A percentile compares a stretch with the other conserved stretches of the same genome.
These are phyloP conservation scores for Leersia perrieri DNA, from an alignment of 176 grass and related monocot genomes.

Conservation along the genomic window DNA sequence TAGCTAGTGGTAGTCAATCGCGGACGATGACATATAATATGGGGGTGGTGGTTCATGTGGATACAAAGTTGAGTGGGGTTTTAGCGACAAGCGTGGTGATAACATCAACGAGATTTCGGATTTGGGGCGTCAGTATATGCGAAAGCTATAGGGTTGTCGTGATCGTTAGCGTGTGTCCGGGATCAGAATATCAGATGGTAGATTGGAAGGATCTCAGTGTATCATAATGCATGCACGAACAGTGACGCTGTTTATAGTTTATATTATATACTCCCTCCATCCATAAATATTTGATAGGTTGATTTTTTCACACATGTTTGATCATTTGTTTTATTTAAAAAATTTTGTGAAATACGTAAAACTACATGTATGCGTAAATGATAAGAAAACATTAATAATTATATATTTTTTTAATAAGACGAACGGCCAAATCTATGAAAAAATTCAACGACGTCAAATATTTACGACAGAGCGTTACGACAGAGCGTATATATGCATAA, in stretches of 20 bases:
- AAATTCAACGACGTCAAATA: no score
- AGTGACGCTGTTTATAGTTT: background rate
- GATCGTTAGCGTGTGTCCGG: background rate
- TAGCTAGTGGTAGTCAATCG: background rate
- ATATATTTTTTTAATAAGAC: no score
- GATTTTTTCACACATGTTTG: no score
- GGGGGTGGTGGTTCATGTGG: background rate
- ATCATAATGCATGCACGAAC: background rate
- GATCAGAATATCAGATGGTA: background rate
- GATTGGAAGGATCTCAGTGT: background rate
- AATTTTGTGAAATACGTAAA: no score
- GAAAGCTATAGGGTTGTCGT: conserved; percentile 8
- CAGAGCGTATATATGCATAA: no score
- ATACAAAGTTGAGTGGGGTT: conserved; percentile 7
- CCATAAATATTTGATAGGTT: no score
- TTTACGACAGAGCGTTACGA: no score
- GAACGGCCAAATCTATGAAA: no score
- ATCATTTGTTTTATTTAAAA: no score
- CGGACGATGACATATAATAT: background rate
- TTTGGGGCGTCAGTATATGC: background rate
- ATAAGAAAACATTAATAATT: no score
- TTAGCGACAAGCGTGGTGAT: conserved; percentile 44
- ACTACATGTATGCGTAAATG: no score
- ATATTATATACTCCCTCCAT: no score
- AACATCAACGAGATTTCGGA: conserved; percentile 16